These are phyloP conservation scores for Hygrophorus russula DNA, from an alignment of 768 basidiomycete genomes.

Conservation along the genomic window DNA sequence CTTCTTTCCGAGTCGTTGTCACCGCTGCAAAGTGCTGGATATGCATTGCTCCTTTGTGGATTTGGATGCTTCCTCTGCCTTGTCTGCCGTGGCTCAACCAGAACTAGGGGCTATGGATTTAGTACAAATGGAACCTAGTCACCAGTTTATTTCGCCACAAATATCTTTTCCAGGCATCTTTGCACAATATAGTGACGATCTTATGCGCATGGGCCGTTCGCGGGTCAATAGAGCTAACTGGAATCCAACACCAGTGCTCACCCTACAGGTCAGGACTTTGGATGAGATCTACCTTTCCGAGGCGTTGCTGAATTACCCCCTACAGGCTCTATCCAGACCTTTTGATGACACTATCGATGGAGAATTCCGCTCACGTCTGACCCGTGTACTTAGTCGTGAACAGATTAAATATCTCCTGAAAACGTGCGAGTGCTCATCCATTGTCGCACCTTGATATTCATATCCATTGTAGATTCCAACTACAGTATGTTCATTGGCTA, in stretches of 20 bases:
- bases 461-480: constrained; percentile 24
- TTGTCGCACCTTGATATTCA: background rate
- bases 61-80: background rate
- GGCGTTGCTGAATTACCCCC: no score
- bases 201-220: constrained; percentile 28
- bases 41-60: constrained; percentile 30
- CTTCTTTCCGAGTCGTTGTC: constrained; percentile 24
- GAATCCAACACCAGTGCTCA: constrained; percentile 34
- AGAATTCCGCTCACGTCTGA: constrained; percentile 11
- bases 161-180: background rate
- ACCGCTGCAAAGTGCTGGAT: constrained; percentile 38
- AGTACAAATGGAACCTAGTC: background rate
- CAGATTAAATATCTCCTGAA: constrained; percentile 26
- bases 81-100: background rate
- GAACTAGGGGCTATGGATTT: background rate
- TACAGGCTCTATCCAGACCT: constrained; percentile 21
- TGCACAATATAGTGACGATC: constrained; percentile 23
- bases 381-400: constrained; percentile 19
- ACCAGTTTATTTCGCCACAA: background rate
- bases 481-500: constrained; percentile 32
- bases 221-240: constrained; percentile 27
- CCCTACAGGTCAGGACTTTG: constrained; percentile 16
- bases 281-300: no score
- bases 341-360: background rate
- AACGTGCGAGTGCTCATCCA: constrained; percentile 17